These are phyloP conservation scores for Amanita subjunquillea DNA, from an alignment of 768 basidiomycete genomes.

Conservation along the genomic window DNA sequence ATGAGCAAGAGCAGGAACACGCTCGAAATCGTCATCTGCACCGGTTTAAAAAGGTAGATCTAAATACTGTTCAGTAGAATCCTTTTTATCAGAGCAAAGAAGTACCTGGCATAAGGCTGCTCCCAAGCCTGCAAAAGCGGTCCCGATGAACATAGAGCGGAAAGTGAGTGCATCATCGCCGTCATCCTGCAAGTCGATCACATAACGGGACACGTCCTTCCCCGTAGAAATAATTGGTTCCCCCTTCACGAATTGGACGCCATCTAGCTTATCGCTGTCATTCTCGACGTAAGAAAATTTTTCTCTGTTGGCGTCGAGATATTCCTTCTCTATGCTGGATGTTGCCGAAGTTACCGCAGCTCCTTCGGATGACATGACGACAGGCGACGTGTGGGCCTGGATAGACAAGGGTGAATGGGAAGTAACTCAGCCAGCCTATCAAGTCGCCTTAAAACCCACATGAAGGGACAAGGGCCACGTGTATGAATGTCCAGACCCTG, in stretches of 20 bases:
- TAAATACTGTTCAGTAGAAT: constrained; percentile 10
- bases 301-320: not conserved
- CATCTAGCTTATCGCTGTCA: not conserved
- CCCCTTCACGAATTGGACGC: constrained; percentile 1
- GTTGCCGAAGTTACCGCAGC: not conserved
- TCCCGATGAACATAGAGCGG: constrained; percentile 31
- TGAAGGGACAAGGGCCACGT: no score
- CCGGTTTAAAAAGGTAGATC: constrained; percentile 55
- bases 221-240: constrained; percentile 12
- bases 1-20: constrained; percentile 48
- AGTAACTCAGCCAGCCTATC: not conserved
- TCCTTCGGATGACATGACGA: not conserved
- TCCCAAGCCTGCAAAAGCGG: constrained; percentile 29
- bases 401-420: not conserved
- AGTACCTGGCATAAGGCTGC: constrained; percentile 23
- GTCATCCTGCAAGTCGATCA: constrained; percentile 34
- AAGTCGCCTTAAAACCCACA: not conserved
- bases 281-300: not conserved
- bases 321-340: not conserved
- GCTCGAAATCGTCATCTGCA: constrained; percentile 37
- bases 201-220: constrained; percentile 23
- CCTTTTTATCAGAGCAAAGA: not conserved
- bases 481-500: no score
- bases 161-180: constrained; percentile 31
- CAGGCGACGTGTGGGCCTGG: not conserved